Evolutionary conservation across 192 early-diverging fungal species (phyloP), one percentile per base, ranked within the genome.

Genomic region (Nowakowskiella sp.): DNA sequence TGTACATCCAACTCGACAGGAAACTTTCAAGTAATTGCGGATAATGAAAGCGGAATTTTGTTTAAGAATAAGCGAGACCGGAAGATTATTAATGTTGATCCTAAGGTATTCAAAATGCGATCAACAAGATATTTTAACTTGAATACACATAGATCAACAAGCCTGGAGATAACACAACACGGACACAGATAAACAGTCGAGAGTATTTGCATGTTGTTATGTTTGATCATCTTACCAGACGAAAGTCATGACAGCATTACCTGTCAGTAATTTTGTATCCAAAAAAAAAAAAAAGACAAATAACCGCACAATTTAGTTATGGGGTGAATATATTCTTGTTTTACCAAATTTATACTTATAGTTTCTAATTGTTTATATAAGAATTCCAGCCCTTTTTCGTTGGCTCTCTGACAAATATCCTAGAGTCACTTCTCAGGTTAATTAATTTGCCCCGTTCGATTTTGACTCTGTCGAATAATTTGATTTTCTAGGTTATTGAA

Each of bases 61-160:
- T 82, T 82, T 44, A 82, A 82, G 47, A 82, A 82, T 53, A 82
- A 82, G 54, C 43, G 80, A 7, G 80, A 82, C 54, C 31, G 80
- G 22, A 82, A 82, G 61, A 81, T 82, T 36, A 78, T 82, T 24
- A 82, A 82, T 55, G 80, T 82, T 0, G 80, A 82, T 58, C 80
- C 80, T 2, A 70, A 67, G 49, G 76, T 79, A 44, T 44, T 53
- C 2, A 16, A 25, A 62, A 48, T 64, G 53, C 3, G n/a, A 5
- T 48, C 53, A 4, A 25, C 0, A 10, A 16, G 2, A 65, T 13
- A 30, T 0, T 4, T 60, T 2, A 10, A 1, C 28, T 22, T 26
- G 31, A 19, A 9, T 67, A 16, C 44, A 29, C 13, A 3, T 27
- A 74, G 68, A 74, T 80, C 52, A 5, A 51, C 1, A 67, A 70